Percentiles rank a stretch among this genome's conserved stretches.
Evolutionary conservation across 768 basidiomycete genomes (phyloP).

Genomic region (Rubroboletus pulcherrimus): DNA sequence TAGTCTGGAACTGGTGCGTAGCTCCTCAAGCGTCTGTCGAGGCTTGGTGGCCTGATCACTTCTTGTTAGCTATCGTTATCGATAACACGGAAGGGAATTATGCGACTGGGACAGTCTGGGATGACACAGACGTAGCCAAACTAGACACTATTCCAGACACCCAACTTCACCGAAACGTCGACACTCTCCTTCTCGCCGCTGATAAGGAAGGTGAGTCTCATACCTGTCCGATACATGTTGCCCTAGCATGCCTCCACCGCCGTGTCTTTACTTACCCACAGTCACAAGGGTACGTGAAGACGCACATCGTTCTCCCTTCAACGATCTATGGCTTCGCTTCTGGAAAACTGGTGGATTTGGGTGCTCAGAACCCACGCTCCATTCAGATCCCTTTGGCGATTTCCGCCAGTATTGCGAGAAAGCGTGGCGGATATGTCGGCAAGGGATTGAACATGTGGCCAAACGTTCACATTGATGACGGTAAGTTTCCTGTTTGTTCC

Average conservation of each 20-base stretch:
- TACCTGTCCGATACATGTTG: background rate
- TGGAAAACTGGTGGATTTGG: constrained; percentile 44
- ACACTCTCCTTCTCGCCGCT: constrained; percentile 42
- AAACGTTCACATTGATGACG: constrained; percentile 52
- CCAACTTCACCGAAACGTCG: constrained; percentile 49
- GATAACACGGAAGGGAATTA: constrained; percentile 45
- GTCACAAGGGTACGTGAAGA: constrained; percentile 17
- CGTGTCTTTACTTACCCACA: background rate
- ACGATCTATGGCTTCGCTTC: constrained; percentile 60
- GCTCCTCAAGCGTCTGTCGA: background rate
- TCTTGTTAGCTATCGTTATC: constrained; percentile 35
- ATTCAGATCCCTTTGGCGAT: constrained; percentile 53
- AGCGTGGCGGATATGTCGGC: constrained; percentile 56
- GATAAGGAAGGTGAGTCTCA: constrained; percentile 42
- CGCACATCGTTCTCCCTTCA: constrained; percentile 47
- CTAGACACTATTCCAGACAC: constrained; percentile 44
- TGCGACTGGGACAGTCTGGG: constrained; percentile 39
- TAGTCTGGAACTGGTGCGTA: constrained; percentile 50
- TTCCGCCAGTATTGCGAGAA: constrained; percentile 42
- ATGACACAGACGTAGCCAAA: constrained; percentile 45
- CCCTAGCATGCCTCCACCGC: no score
- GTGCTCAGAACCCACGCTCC: constrained; percentile 47
- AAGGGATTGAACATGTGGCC: constrained; percentile 61
- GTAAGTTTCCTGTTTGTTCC: constrained; percentile 1
- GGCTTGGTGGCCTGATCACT: background rate